Percentiles rank a stretch among this genome's conserved stretches.
Conservation (phyloP, 2,329 filamentous ascomycete species). For the Neodidymelliopsis sp. region DNA sequence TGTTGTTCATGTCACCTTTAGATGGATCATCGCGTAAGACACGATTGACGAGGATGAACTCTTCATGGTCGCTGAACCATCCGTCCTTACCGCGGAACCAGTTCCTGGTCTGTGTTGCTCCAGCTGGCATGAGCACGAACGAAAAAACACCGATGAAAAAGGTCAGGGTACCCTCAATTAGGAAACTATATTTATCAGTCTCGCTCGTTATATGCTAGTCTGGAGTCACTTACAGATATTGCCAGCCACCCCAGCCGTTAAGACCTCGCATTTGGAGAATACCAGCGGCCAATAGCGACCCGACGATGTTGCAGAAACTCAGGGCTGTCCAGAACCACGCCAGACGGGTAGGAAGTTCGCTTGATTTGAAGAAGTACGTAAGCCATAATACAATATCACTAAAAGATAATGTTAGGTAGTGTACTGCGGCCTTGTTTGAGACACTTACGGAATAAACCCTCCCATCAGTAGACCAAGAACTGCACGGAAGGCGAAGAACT, state of each 20-base stretch:
- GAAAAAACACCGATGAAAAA: slow-evolving; percentile 61
- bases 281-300: slow-evolving; percentile 50
- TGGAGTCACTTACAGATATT: slow-evolving; percentile 27
- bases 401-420: too few species aligned
- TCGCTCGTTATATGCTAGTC: slow-evolving; percentile 44
- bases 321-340: slow-evolving; percentile 54
- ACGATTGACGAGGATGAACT: slow-evolving; percentile 69
- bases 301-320: slow-evolving; percentile 47
- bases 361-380: slow-evolving; percentile 52
- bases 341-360: slow-evolving; percentile 53
- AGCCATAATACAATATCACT: slow-evolving; percentile 51
- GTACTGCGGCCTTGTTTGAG: too few species aligned
- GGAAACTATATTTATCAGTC: slow-evolving; percentile 38
- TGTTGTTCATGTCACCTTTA: slow-evolving; percentile 62
- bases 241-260: slow-evolving; percentile 54
- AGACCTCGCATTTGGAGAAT: slow-evolving; percentile 54
- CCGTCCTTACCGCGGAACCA: slow-evolving; percentile 65
- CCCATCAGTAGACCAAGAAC: slow-evolving; percentile 52
- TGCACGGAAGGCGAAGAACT: slow-evolving; percentile 50
- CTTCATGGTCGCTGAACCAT: slow-evolving; percentile 68
- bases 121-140: slow-evolving; percentile 63
- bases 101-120: slow-evolving; percentile 58
- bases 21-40: slow-evolving; percentile 65
- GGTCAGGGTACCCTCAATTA: slow-evolving; percentile 65
- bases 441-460: slow-evolving; percentile 35